Conservation (phyloP, 2,329 filamentous ascomycete species). For the Aureobasidium sp. region DNA sequence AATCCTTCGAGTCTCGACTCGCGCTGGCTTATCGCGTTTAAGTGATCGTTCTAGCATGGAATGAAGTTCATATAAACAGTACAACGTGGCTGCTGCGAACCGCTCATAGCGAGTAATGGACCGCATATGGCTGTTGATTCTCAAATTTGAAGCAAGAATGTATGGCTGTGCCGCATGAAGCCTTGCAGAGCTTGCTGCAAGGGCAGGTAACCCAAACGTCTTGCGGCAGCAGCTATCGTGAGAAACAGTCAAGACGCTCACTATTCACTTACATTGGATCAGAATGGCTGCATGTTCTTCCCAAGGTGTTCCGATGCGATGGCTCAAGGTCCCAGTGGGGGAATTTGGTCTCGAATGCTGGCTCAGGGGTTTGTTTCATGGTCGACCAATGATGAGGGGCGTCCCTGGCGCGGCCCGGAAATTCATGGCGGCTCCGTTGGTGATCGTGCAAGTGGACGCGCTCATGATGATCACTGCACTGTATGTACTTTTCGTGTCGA, state of each 20-base stretch:
- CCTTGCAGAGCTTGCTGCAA: background rate
- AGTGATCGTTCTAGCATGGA: background rate
- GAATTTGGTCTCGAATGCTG: background rate
- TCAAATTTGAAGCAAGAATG: conserved; percentile 1
- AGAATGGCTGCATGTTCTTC: background rate
- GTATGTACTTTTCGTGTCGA: background rate
- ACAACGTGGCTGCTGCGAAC: conserved; percentile 6
- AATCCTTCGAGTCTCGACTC: background rate
- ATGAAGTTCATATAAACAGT: background rate
- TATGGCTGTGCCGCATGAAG: background rate
- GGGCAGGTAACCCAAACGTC: background rate
- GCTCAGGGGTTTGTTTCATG: background rate
- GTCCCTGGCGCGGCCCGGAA: conserved; percentile 6
- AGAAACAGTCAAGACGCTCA: background rate
- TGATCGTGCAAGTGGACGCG: background rate
- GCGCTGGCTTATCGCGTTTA: too few relatives aligned
- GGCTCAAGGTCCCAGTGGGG: background rate
- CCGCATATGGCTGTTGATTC: background rate
- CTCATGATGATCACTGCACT: background rate
- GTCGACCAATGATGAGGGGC: background rate
- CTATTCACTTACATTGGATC: background rate
- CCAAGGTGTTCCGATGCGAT: background rate
- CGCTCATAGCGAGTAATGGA: background rate
- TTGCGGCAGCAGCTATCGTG: background rate
- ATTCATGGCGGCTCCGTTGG: conserved; percentile 4